These are phyloP conservation scores for Kalmusia sp. DNA, from an alignment of 2,329 filamentous ascomycete genomes.

Conservation along the genomic window DNA sequence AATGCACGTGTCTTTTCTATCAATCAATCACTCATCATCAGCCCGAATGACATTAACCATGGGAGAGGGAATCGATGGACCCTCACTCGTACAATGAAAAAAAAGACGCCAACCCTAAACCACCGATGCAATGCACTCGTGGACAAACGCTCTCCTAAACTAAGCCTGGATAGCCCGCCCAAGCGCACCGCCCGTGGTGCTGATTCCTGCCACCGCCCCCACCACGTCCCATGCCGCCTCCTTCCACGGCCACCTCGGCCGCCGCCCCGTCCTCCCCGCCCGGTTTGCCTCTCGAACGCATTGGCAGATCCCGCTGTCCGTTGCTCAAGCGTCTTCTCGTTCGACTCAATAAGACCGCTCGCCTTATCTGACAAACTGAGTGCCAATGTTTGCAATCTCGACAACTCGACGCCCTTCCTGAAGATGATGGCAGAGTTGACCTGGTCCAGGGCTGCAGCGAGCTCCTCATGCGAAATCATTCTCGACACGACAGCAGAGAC, in stretches of 20 bases:
- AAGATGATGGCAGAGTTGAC: conserved; percentile 98
- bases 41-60: no score
- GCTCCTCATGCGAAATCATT: conserved; percentile 99
- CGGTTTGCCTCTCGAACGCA: conserved; percentile 86
- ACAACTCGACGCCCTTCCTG: conserved; percentile 98
- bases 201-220: conserved; percentile 75
- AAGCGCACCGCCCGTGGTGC: conserved; percentile 81
- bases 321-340: conserved; percentile 96
- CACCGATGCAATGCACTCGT: background rate
- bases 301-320: conserved; percentile 95
- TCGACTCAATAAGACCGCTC: conserved; percentile 91
- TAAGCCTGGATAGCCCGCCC: conserved; percentile 63
- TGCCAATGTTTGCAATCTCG: conserved; percentile 91
- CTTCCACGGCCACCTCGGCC: conserved; percentile 73
- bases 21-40: no score
- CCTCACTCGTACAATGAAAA: no score
- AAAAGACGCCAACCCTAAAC: background rate
- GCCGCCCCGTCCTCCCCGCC: conserved; percentile 73
- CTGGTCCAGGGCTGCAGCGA: conserved; percentile 94
- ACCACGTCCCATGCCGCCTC: conserved; percentile 64
- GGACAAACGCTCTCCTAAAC: conserved; percentile 41
- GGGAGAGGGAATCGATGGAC: no score
- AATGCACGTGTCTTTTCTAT: no score
- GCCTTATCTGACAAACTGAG: conserved; percentile 96
- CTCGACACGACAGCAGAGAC: conserved; percentile 95